Base-by-base conservation (phyloP, 768 basidiomycete species). In the Cyathus striatus region DNA sequence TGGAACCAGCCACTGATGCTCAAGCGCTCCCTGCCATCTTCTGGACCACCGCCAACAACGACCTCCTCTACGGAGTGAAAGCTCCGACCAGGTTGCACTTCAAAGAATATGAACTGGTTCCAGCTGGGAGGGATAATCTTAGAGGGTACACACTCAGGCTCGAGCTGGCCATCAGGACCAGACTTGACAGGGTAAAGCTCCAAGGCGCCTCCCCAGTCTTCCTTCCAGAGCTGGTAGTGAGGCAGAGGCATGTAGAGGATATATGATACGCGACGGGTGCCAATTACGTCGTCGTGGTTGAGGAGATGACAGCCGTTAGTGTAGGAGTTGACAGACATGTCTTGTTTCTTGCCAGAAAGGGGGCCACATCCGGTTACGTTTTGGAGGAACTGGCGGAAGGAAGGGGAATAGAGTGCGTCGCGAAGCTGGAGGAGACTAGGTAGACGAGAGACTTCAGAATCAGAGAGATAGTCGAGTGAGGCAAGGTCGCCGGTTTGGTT, bases 1-100 rank as follows among this genome's bases (percentile, higher is more conserved):
- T 98, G 95, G 68, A 97, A 98, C 95, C 95, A 98, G 5, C 95
- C 95, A 52, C 88, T 92, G 53, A 97, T 88, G 50, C 88, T 91
- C 53, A 97, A 63, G 25, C 95, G 70, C 52, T 85, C 75, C 34
- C 81, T 65, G 0, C 83, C 85, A 34, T 87, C 86, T 48, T 81
- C 66, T 17, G 64, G 79, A 37, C 70, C 74, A 37, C 81, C 79
- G 0, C 81, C 86, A 0, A 90, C 84, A n/a, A 95, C 80, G 23
- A 97, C 95, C 60, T 98, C 95, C 56, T 97, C 89, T 4, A 98
- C 95, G 0, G 92, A 89, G 62, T 98, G 95, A 66, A 97, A 97
- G 55, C 93, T 96, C 60, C 75, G 71, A 0, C 95, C 94, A 0
- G 95, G 95, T 62, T 95, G 91, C n/a, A 96, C 93, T 54, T 85